Evolutionary conservation across 225 moss, liverwort and hornwort genomes (phyloP), one percentile per base, ranked within the genome.

Genomic region (Anthoceros angustus): DNA sequence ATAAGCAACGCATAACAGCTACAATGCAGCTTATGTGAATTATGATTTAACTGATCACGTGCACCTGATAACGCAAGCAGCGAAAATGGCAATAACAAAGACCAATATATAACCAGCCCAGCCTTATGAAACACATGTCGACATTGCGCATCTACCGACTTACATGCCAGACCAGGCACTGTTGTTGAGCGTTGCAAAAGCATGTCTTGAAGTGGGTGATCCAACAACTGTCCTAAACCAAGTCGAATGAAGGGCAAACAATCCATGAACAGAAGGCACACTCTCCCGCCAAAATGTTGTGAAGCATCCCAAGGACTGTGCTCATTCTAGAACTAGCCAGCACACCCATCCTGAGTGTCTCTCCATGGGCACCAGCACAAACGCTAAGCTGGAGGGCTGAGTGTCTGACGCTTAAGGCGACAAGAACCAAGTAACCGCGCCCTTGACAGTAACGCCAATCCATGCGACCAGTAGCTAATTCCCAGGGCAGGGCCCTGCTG

Each of bases 381-480:
- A 72, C 70, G 74, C 77, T 78, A 81, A 42, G 64, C 55, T 73
- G 75, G 68, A 66, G 71, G 67, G 78, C 73, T 73, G 73, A 66
- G 72, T 66, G 70, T 68, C 73, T 75, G 71, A 80, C 76, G 74
- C 75, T 76, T 55, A 73, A 78, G 75, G 75, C 73, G 81, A 81
- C 81, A 75, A 78, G 63, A 61, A 55, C 55, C 55, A 55, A 55
- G 18, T 48, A 55, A 55, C 23, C 55, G 75, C 75, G 75, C 75
- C 78, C 75, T 69, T 71, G 68, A 81, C 81, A 23, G 62, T 49
- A 73, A 66, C 71, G 74, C 75, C 68, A 71, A 77, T 81, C 73
- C 80, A 81, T 81, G 77, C 74, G 76, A 78, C 72, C 75, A 75
- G 75, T 72, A 68, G 78, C 65, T 73, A 73, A 78, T 75, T 75